Evolutionary conservation across 2,329 filamentous ascomycete genomes (phyloP), one percentile per base, ranked within the genome.

Genomic region (Neocucurbitaria cava): DNA sequence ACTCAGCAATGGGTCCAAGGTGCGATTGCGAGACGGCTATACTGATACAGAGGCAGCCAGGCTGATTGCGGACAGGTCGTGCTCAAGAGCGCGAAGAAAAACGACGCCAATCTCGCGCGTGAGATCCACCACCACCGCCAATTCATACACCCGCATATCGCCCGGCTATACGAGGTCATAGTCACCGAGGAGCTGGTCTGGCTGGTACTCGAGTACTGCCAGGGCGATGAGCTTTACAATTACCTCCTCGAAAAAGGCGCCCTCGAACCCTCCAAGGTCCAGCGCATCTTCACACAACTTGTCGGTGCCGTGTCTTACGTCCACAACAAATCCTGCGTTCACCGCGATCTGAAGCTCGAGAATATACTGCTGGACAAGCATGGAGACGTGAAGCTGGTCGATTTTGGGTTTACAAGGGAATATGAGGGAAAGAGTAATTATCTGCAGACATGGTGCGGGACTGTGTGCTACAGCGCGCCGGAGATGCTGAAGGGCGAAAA

Each of bases 401-500:
- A 99, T 75, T 99, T 99, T 79, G 95, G 95, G 17, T 99, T 99
- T 73, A 99, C 95, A 10, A 85, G 95, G 62, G 95, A 99, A 78
- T 99, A 99, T 75, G 92, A 97, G 76, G 94, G 94, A 56, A 92
- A 96, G 68, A 86, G 91, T 26, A 98, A 93, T 74, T 94, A 98
- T 70, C 79, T 99, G 50, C 94, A 98, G 76, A 99, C 95, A 1
- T 99, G 96, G 77, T 99, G 95, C 74, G 95, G 95, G 5, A 99
- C 95, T 0, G 89, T 99, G 59, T 98, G 94, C 79, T 99, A 99
- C 77, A 96, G 92, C 49, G 95, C 95, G 2, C 95, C 95, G 2
- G 95, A 99, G 77, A 99, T 99, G 95, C 83, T 99, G 36, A 96
- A 95, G 75, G 95, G 93, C 35, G 95, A 99, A 76, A 98, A 96